Evolutionary conservation across 1,284 basidiomycete genomes (phyloP).

Genomic region (Melanopsichium pennsylvanicum): DNA sequence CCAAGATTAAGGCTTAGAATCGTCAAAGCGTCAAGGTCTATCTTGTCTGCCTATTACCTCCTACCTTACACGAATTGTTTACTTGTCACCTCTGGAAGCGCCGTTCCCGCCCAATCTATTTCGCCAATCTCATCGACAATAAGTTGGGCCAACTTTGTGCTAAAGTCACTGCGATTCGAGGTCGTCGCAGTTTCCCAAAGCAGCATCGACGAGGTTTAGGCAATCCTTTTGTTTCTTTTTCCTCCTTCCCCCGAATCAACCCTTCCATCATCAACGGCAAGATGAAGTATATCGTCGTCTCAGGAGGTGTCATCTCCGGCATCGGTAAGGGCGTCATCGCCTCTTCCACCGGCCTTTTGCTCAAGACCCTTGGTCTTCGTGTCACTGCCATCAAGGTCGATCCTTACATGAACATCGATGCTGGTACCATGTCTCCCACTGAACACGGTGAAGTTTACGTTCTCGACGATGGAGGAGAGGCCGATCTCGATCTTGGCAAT

Average conservation of each 20-base stretch:
- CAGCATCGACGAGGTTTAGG: slow-evolving; percentile 5
- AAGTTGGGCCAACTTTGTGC: slow-evolving; percentile 15
- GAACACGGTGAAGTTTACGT: slow-evolving; percentile 99
- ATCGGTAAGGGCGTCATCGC: slow-evolving; percentile 70
- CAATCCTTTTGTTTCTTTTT: not conserved
- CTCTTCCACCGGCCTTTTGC: slow-evolving; percentile 92
- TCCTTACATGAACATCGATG: slow-evolving; percentile 99
- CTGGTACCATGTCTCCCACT: slow-evolving; percentile 97
- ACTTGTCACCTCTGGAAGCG: not conserved
- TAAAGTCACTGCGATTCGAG: slow-evolving; percentile 41
- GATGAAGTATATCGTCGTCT: slow-evolving; percentile 68
- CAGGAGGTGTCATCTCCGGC: slow-evolving; percentile 68
- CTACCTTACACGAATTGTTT: slow-evolving; percentile 26
- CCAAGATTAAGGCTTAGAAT: slow-evolving; percentile 3
- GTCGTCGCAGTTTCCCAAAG: slow-evolving; percentile 33
- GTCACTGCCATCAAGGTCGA: slow-evolving; percentile 99
- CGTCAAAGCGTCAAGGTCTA: slow-evolving; percentile 3
- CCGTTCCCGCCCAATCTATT: too few species aligned
- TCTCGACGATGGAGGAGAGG: slow-evolving; percentile 97
- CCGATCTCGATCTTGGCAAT: slow-evolving; percentile 96
- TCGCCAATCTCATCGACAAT: too few species aligned
- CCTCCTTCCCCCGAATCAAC: not conserved
- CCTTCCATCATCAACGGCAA: slow-evolving; percentile 5
- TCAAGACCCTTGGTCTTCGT: slow-evolving; percentile 93
- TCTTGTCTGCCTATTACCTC: slow-evolving; percentile 21